These are phyloP conservation scores for Nasturtium officinale DNA, from an alignment of 345 rosid genomes.

Conservation along the genomic window DNA sequence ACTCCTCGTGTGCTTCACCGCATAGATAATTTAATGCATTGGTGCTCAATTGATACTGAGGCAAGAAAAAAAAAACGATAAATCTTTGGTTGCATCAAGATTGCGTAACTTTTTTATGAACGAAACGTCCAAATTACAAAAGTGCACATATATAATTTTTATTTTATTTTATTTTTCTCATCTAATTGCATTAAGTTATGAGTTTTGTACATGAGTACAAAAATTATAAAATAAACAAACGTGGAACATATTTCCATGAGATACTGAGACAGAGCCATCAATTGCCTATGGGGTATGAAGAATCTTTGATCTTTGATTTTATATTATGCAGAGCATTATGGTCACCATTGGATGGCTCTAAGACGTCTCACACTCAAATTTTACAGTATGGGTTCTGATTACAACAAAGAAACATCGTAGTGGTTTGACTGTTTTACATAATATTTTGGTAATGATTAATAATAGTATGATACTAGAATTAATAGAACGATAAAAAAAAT, in stretches of 20 bases:
- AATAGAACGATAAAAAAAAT: background rate
- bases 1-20: background rate
- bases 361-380: constrained; percentile 10
- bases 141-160: no score
- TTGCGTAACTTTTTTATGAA: background rate
- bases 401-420: background rate
- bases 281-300: no score
- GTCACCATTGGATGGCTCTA: constrained; percentile 21
- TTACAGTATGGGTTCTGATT: constrained; percentile 28
- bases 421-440: background rate
- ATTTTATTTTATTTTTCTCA: no score
- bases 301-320: constrained; percentile 21
- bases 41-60: background rate
- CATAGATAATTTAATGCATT: background rate
- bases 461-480: background rate
- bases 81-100: background rate
- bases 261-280: constrained; percentile 26
- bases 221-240: constrained; percentile 14
- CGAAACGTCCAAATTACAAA: background rate
- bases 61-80: background rate
- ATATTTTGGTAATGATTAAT: background rate
- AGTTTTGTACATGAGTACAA: background rate
- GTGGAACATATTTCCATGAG: constrained; percentile 21
- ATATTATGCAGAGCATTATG: background rate
- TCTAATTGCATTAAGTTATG: background rate